phyloP scores from a whole-genome alignment of 352 stramenopile species.

The Phytophthora citrophthora region DNA sequence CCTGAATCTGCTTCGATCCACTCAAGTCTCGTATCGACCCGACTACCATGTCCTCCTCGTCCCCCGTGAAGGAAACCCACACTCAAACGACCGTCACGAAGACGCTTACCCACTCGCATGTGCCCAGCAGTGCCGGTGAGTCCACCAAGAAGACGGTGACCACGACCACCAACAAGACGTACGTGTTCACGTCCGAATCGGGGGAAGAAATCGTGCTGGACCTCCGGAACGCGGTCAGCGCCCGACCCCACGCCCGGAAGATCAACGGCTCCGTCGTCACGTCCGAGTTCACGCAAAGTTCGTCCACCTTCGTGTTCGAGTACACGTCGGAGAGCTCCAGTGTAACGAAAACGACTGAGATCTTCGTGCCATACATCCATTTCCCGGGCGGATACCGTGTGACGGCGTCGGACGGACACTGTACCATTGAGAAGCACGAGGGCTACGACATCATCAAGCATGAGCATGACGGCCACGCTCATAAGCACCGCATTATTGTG shows the following conservation, averaged over 20 bases:
- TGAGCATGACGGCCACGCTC: slow-evolving; percentile 34
- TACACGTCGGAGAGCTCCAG: slow-evolving; percentile 32
- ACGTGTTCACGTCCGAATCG: slow-evolving; percentile 31
- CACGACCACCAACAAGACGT: slow-evolving; percentile 28
- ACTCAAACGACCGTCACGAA: slow-evolving; percentile 30
- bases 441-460: slow-evolving; percentile 58
- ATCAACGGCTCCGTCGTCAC: slow-evolving; percentile 59
- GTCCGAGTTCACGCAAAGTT: slow-evolving; percentile 56
- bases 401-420: slow-evolving; percentile 40
- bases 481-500: slow-evolving; percentile 45
- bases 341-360: slow-evolving; percentile 21
- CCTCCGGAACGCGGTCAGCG: slow-evolving; percentile 24
- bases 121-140: slow-evolving; percentile 8
- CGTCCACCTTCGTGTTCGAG: slow-evolving; percentile 66
- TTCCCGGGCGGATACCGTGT: slow-evolving; percentile 42
- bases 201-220: slow-evolving; percentile 32
- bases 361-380: slow-evolving; percentile 46
- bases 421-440: slow-evolving; percentile 47
- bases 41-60: slow-evolving; percentile 22
- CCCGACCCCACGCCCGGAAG: slow-evolving; percentile 66
- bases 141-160: slow-evolving; percentile 29
- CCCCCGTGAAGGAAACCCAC: slow-evolving; percentile 24
- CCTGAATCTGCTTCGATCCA: slow-evolving; percentile 14
- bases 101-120: slow-evolving; percentile 25
- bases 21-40: background rate